Evolutionary conservation across 495 filamentous ascomycete species (phyloP).

Genomic region (Aspergillus bridgeri): DNA sequence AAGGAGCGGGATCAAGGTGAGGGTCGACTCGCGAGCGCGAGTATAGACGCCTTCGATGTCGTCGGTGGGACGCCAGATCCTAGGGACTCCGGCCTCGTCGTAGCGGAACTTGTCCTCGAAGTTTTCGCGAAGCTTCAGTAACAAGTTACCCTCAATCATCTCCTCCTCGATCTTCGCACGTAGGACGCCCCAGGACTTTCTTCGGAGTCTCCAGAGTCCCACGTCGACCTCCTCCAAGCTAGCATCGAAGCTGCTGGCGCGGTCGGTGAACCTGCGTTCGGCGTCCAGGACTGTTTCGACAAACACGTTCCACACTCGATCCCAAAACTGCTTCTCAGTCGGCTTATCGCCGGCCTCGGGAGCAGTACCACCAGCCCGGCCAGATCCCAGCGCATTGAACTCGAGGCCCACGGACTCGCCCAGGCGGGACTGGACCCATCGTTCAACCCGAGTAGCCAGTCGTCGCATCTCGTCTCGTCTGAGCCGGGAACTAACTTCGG

Average conservation of each 20-base stretch:
- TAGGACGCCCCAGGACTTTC: conserved; percentile 91
- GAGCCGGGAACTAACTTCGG: conserved; percentile 76
- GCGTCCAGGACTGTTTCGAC: conserved; percentile 80
- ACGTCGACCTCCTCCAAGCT: conserved; percentile 87
- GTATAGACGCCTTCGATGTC: conserved; percentile 97
- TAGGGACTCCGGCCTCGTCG: conserved; percentile 87
- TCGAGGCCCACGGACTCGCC: conserved; percentile 86
- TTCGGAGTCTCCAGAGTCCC: conserved; percentile 84
- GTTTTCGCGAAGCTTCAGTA: conserved; percentile 94
- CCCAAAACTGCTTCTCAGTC: conserved; percentile 84
- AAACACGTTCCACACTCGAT: conserved; percentile 90
- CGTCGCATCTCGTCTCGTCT: conserved; percentile 94
- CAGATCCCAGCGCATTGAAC: conserved; percentile 90
- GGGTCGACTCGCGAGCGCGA: conserved; percentile 81
- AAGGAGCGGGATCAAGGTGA: conserved; percentile 84
- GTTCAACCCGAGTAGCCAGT: conserved; percentile 82
- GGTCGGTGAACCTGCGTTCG: conserved; percentile 76
- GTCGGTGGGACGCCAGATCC: conserved; percentile 95
- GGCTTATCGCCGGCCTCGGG: conserved; percentile 75
- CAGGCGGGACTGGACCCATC: conserved; percentile 85
- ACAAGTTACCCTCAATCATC: conserved; percentile 93
- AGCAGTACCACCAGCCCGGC: conserved; percentile 72
- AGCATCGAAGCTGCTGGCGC: conserved; percentile 90
- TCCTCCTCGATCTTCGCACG: conserved; percentile 92
- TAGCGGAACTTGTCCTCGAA: conserved; percentile 99